Base-by-base conservation (phyloP, 768 basidiomycete genomes). In the Hypsizygus marmoreus region DNA sequence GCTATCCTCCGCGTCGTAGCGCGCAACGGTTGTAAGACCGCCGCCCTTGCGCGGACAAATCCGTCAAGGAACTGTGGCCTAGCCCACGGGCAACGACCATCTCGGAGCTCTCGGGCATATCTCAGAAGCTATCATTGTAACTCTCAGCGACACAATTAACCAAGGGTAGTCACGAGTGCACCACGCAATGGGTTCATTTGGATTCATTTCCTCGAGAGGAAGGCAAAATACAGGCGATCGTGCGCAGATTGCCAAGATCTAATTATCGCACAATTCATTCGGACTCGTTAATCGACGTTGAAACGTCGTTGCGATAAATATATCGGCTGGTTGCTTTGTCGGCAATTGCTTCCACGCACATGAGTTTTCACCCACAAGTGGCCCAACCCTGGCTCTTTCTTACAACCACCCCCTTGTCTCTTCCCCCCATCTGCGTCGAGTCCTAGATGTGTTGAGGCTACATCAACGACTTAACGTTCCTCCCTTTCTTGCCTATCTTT, bases 401-500 rank as follows among this genome's bases (percentile, higher is more conserved):
- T 47, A 43, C 54, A 17, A 47, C 51, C 46, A 53, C 37, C 37
- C 36, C 33, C 58, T 60, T 49, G 54, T 50, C 64, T 65, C 42
- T 66, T 61, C 56, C 57, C 47, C 45, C 48, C 51, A 45, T 49
- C 46, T 47, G 49, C 33, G 36, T 40, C 51, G 46, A 60, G 59
- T 59, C 63, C 66, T 64, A 57, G 64, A 77, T 76, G 74, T 62
- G 59, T 63, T 71, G 72, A 74, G 66, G 58, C 62, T 66, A 62
- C 66, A 67, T 70, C 61, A 60, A 59, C 58, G 69, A 63, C 59
- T 65, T 51, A 57, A 52, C 57, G 59, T 58, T 61, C 57, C 65
- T 66, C 65, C 61, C 43, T 66, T 66, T 62, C 54, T 53, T 61
- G 52, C 47, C 45, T 55, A 51, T 53, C 49, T 50, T 54, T 56